A percentile compares a stretch with the other conserved stretches of the same genome.
These are phyloP conservation scores for Phyllosticta citriasiana DNA, from an alignment of 2,329 filamentous ascomycete genomes.

Conservation along the genomic window DNA sequence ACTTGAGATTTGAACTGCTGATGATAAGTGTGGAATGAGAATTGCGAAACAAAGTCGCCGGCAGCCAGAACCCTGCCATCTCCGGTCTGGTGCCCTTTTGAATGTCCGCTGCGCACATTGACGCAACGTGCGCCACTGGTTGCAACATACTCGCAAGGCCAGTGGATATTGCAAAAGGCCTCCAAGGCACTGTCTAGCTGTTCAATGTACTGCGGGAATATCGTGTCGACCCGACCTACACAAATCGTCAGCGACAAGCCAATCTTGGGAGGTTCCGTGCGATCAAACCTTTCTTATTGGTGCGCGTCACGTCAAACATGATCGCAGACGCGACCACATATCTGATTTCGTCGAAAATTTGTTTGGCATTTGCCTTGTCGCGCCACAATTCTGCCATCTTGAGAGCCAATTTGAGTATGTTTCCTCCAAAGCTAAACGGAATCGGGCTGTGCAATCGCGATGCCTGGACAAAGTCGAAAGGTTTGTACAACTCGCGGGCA, in stretches of 20 bases:
- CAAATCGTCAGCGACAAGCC: not conserved
- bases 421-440: slow-evolving; percentile 38
- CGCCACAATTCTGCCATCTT: slow-evolving; percentile 23
- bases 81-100: slow-evolving; percentile 37
- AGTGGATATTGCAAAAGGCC: slow-evolving; percentile 36
- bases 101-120: slow-evolving; percentile 29
- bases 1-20: slow-evolving; percentile 21
- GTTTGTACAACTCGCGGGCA: slow-evolving; percentile 31
- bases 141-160: slow-evolving; percentile 35
- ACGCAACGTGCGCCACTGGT: slow-evolving; percentile 20
- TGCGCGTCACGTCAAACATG: slow-evolving; percentile 36
- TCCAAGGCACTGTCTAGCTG: slow-evolving; percentile 35
- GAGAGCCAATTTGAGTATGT: slow-evolving; percentile 40
- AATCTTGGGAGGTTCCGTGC: not conserved
- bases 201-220: slow-evolving; percentile 34
- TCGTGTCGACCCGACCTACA: slow-evolving; percentile 24
- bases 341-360: slow-evolving; percentile 36
- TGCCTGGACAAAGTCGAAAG: slow-evolving; percentile 43
- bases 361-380: slow-evolving; percentile 17
- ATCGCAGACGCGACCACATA: slow-evolving; percentile 43
- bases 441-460: slow-evolving; percentile 38
- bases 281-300: slow-evolving; percentile 19
- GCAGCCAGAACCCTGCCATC: slow-evolving; percentile 34
- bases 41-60: slow-evolving; percentile 31
- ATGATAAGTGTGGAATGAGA: slow-evolving; percentile 21